phyloP scores from a whole-genome alignment of 73 alveolate species.

The Paramecium biaurelia region DNA sequence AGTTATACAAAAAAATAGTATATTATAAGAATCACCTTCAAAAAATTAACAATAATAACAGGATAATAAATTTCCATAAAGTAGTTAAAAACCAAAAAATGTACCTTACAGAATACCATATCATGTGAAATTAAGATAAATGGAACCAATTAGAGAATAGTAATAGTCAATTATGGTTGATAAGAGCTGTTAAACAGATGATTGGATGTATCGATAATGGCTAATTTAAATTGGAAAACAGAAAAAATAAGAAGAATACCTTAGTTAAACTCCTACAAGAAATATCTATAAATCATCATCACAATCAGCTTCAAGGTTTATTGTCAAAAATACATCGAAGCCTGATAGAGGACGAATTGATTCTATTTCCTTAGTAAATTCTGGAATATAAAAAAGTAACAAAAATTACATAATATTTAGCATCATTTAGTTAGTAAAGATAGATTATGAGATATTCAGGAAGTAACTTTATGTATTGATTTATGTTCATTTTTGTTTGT shows the following conservation, averaged over 20 bases:
- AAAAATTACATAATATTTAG: background rate
- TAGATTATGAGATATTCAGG: conserved; percentile 20
- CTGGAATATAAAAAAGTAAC: conserved; percentile 10
- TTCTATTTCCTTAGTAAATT: conserved; percentile 1
- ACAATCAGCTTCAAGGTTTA: conserved; percentile 20
- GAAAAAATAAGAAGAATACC: background rate
- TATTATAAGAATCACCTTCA: background rate
- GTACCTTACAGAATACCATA: background rate
- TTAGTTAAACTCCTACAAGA: background rate
- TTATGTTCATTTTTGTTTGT: background rate
- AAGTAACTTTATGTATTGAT: conserved; percentile 34
- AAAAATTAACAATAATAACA: background rate
- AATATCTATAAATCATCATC: conserved; percentile 29
- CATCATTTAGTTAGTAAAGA: background rate
- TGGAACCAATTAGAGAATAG: background rate
- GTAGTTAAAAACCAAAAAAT: conserved; percentile 35
- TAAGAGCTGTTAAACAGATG: conserved; percentile 29
- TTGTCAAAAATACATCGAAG: background rate
- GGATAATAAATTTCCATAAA: background rate
- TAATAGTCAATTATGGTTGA: conserved; percentile 1
- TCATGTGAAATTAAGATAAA: background rate
- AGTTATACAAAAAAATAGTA: background rate
- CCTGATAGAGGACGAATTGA: conserved; percentile 26
- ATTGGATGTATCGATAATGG: conserved; percentile 39
- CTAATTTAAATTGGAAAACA: background rate